These are phyloP conservation scores for Cylindrotheca closterium DNA, from an alignment of 108 stramenopile species.

Conservation along the genomic window DNA sequence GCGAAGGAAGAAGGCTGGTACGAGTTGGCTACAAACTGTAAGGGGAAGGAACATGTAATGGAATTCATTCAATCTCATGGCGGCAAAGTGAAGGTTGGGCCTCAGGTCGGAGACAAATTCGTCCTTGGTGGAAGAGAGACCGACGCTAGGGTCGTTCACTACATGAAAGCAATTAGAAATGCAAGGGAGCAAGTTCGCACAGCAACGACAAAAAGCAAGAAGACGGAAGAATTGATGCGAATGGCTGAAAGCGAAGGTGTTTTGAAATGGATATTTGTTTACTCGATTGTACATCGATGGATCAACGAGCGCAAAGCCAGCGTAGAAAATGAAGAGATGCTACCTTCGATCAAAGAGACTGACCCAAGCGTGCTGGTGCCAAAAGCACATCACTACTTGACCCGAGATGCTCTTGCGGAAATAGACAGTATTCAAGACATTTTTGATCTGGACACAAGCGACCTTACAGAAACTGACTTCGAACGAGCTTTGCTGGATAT, in stretches of 20 bases:
- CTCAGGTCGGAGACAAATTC: slow-evolving; percentile 12
- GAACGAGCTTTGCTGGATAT: slow-evolving; percentile 44
- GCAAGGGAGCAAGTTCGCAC: slow-evolving; percentile 11
- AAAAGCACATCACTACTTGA: slow-evolving; percentile 59
- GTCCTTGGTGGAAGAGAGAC: slow-evolving; percentile 39
- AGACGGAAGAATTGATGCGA: slow-evolving; percentile 15
- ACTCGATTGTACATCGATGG: slow-evolving; percentile 41
- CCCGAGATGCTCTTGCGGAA: slow-evolving; percentile 12
- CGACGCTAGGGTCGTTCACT: slow-evolving; percentile 38
- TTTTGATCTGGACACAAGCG: slow-evolving; percentile 40
- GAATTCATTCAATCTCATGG: slow-evolving; percentile 64
- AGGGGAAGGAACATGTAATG: slow-evolving; percentile 52
- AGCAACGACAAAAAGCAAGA: slow-evolving; percentile 10
- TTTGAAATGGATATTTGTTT: slow-evolving; percentile 73
- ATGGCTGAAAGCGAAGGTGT: slow-evolving; percentile 45
- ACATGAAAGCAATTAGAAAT: slow-evolving; percentile 31
- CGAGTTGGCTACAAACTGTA: slow-evolving; percentile 42
- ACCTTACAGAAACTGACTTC: slow-evolving; percentile 37
- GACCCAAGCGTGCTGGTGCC: slow-evolving; percentile 32
- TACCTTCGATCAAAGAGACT: slow-evolving; percentile 24
- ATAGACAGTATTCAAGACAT: slow-evolving; percentile 42
- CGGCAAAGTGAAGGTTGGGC: slow-evolving; percentile 47
- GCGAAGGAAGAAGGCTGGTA: slow-evolving; percentile 66
- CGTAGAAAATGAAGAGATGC: slow-evolving; percentile 3
- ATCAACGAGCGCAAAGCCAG: background rate